Conservation (phyloP, 2,329 filamentous ascomycete species). For the Fusarium drepaniforme region DNA sequence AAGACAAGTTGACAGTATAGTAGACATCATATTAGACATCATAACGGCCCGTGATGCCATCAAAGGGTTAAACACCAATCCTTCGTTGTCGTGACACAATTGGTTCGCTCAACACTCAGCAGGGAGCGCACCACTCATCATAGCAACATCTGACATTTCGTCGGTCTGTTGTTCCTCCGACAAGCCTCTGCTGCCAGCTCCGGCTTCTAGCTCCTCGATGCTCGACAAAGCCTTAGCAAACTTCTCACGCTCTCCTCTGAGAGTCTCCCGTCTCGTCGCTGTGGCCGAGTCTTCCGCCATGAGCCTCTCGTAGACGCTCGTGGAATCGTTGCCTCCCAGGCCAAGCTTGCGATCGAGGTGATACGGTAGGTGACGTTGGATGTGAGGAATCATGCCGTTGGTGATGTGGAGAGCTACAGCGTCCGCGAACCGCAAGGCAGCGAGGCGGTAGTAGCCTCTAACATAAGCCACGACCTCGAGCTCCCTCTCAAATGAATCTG, state of each 20-base stretch:
- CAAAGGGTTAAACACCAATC: background rate
- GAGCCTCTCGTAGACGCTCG: slow-evolving; percentile 53
- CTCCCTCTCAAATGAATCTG: slow-evolving; percentile 71
- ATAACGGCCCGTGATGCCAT: background rate
- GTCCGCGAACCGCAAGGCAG: slow-evolving; percentile 74
- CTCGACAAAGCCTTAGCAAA: slow-evolving; percentile 60
- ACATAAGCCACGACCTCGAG: slow-evolving; percentile 73
- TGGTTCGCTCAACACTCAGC: slow-evolving; percentile 28
- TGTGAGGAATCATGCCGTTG: slow-evolving; percentile 61
- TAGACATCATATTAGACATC: slow-evolving; percentile 3
- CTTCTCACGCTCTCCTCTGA: slow-evolving; percentile 60
- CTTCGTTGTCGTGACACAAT: background rate
- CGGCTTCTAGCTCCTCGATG: slow-evolving; percentile 58
- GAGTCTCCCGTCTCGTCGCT: slow-evolving; percentile 53
- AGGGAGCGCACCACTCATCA: slow-evolving; percentile 41
- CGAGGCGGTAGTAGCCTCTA: slow-evolving; percentile 77
- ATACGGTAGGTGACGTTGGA: slow-evolving; percentile 54
- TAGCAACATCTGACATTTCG: slow-evolving; percentile 15
- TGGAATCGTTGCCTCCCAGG: slow-evolving; percentile 47
- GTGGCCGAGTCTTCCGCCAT: slow-evolving; percentile 63
- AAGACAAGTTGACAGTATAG: background rate
- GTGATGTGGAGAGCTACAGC: slow-evolving; percentile 60
- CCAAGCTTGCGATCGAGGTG: slow-evolving; percentile 61
- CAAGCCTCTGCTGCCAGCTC: slow-evolving; percentile 38
- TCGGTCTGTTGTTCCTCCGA: slow-evolving; percentile 34